A percentile compares a stretch with the other conserved stretches of the same genome.
Evolutionary conservation across 495 filamentous ascomycete species (phyloP).

Genomic region (Pyrenula massariospora): DNA sequence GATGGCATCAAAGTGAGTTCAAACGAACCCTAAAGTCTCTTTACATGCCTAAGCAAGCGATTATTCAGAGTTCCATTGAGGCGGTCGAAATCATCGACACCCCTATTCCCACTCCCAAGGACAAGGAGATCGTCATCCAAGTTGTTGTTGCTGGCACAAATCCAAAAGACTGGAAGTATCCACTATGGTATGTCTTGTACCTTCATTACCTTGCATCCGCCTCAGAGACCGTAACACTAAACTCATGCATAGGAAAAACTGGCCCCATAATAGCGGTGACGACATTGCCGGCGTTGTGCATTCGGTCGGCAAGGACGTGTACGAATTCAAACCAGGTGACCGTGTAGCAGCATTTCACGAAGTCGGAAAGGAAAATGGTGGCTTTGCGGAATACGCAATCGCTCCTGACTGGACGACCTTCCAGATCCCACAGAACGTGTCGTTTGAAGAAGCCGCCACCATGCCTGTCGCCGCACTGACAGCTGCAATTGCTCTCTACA

Average conservation of each 20-base stretch:
- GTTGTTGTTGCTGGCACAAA: slow-evolving; percentile 54
- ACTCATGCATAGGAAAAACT: slow-evolving; percentile 11
- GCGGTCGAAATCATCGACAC: slow-evolving; percentile 47
- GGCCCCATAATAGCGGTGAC: slow-evolving; percentile 42
- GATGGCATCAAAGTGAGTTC: too few species aligned
- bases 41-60: slow-evolving; percentile 54
- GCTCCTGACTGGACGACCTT: slow-evolving; percentile 17
- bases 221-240: too few species aligned
- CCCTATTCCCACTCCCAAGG: slow-evolving; percentile 43
- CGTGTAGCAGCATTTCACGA: too few species aligned
- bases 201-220: too few species aligned
- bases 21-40: too few species aligned
- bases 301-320: slow-evolving; percentile 42
- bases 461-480: slow-evolving; percentile 17
- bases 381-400: slow-evolving; percentile 12
- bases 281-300: slow-evolving; percentile 58
- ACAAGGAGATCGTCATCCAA: slow-evolving; percentile 53
- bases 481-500: slow-evolving; percentile 19
- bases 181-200: slow-evolving; percentile 5
- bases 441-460: slow-evolving; percentile 11
- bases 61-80: slow-evolving; percentile 33
- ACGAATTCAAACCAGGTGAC: too few species aligned
- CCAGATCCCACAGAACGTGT: slow-evolving; percentile 10
- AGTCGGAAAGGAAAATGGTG: too few species aligned
- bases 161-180: slow-evolving; percentile 63